phyloP scores from a whole-genome alignment of 805 yeast genomes.

The Saccharomycodes ludwigii region DNA sequence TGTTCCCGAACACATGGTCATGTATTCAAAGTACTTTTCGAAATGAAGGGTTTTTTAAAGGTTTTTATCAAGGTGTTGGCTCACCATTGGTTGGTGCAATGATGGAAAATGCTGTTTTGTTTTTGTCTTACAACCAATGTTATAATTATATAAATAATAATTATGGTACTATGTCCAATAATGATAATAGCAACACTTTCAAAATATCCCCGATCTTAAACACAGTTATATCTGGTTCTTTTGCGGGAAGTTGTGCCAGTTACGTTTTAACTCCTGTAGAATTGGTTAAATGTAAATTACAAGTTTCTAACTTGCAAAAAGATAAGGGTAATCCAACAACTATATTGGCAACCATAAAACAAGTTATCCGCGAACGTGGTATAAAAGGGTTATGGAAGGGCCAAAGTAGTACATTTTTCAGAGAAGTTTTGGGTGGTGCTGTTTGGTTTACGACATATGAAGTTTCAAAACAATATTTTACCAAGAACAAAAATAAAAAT shows the following conservation, averaged over 20 bases:
- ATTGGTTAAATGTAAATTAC: slow-evolving; percentile 75
- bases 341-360: slow-evolving; percentile 26
- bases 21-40: slow-evolving; percentile 50
- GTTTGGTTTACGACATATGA: slow-evolving; percentile 93
- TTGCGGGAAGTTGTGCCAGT: slow-evolving; percentile 74
- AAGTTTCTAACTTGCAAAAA: slow-evolving; percentile 36
- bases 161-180: slow-evolving; percentile 2
- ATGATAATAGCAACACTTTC: too few relatives aligned
- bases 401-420: slow-evolving; percentile 61
- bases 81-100: slow-evolving; percentile 87
- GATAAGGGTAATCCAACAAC: slow-evolving; percentile 24
- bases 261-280: slow-evolving; percentile 87
- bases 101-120: slow-evolving; percentile 74
- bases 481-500: slow-evolving; percentile 14
- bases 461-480: slow-evolving; percentile 27
- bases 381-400: slow-evolving; percentile 78
- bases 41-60: slow-evolving; percentile 56
- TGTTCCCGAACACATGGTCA: slow-evolving; percentile 46
- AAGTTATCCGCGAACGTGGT: slow-evolving; percentile 41
- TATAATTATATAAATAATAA: slow-evolving; percentile 19
- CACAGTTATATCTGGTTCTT: slow-evolving; percentile 59
- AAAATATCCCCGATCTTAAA: slow-evolving; percentile 28
- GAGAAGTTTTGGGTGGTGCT: slow-evolving; percentile 85
- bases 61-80: slow-evolving; percentile 67
- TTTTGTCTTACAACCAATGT: slow-evolving; percentile 47